Conservation (phyloP, 1,284 basidiomycete species). For the Ceratobasidium theobromae region DNA sequence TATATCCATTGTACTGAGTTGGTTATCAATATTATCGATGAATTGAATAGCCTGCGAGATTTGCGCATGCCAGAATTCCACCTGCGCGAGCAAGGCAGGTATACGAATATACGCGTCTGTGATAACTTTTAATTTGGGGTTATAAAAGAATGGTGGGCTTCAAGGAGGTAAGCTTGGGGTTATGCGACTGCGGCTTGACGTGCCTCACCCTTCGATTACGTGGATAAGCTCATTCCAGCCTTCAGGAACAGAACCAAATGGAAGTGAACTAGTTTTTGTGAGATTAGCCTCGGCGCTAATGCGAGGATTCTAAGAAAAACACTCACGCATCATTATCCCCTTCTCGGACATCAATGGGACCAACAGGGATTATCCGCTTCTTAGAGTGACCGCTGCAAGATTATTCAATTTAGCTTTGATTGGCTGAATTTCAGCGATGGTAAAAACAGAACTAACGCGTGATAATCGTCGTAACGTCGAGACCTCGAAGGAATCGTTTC, state of each 20-base stretch:
- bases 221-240: slow-evolving; percentile 14
- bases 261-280: background rate
- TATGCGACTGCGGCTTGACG: background rate
- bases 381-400: slow-evolving; percentile 1
- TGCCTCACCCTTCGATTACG: slow-evolving; percentile 13
- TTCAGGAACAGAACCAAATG: slow-evolving; percentile 8
- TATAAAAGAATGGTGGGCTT: slow-evolving; percentile 20
- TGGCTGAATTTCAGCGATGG: background rate
- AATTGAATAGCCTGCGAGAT: background rate
- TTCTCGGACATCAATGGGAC: background rate
- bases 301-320: background rate
- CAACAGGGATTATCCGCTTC: slow-evolving; percentile 8
- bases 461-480: slow-evolving; percentile 11
- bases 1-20: slow-evolving; percentile 10
- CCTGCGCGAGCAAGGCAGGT: background rate
- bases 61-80: background rate
- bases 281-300: background rate
- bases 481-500: slow-evolving; percentile 17
- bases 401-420: background rate
- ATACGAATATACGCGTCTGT: slow-evolving; percentile 26
- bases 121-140: background rate
- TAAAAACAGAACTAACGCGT: slow-evolving; percentile 1
- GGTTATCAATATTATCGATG: background rate
- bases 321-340: slow-evolving; percentile 20
- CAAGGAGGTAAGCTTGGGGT: background rate